A percentile compares a stretch with the other conserved stretches of the same genome.
Conservation (phyloP, 495 filamentous ascomycete species). For the Durotheca rogersii region DNA sequence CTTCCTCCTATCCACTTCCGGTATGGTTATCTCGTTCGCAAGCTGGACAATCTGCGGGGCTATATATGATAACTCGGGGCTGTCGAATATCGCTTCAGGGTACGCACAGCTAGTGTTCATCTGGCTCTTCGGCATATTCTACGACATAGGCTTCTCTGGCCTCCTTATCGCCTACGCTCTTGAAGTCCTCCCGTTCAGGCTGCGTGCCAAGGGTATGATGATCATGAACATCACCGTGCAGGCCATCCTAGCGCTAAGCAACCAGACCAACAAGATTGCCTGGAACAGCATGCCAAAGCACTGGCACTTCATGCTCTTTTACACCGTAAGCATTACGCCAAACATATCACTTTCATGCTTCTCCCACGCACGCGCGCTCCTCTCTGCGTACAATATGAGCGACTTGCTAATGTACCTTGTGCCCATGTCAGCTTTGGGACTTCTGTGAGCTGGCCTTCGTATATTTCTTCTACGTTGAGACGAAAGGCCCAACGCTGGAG, state of each 20-base stretch:
- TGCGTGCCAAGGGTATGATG: constrained; percentile 71
- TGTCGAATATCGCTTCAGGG: constrained; percentile 43
- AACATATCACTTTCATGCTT: too few species aligned
- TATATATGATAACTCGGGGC: constrained; percentile 48
- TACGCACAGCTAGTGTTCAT: constrained; percentile 60
- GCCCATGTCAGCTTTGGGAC: constrained; percentile 61
- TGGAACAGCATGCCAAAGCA: constrained; percentile 55
- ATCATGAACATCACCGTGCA: constrained; percentile 63
- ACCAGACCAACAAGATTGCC: constrained; percentile 62
- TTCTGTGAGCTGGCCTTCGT: constrained; percentile 58
- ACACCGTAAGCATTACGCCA: too few species aligned
- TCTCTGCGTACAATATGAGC: neutral
- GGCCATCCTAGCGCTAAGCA: constrained; percentile 59
- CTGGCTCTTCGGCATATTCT: constrained; percentile 62
- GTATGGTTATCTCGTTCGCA: constrained; percentile 54
- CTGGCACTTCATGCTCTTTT: constrained; percentile 65
- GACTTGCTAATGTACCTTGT: too few species aligned
- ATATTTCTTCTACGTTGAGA: constrained; percentile 69
- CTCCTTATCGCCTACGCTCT: constrained; percentile 65
- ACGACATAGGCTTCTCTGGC: constrained; percentile 62
- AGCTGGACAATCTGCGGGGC: constrained; percentile 60
- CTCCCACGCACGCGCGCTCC: too few species aligned
- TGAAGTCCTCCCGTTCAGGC: constrained; percentile 66
- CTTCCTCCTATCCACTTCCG: constrained; percentile 52
- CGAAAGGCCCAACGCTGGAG: constrained; percentile 62